Conservation (phyloP, 2,329 filamentous ascomycete genomes). For the Cladophialophora yegresii region DNA sequence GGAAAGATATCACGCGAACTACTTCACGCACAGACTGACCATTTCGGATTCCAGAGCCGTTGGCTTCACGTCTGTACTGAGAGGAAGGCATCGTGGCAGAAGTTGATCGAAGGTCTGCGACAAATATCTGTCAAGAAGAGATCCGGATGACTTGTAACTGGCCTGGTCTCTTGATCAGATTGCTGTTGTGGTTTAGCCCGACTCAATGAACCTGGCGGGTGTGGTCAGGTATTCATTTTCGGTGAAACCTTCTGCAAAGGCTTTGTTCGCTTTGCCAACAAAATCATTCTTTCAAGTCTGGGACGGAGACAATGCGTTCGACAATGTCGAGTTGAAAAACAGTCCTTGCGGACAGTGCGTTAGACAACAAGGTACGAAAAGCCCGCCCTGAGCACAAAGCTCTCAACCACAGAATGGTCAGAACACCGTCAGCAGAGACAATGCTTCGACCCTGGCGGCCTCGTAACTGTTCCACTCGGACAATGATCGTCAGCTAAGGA, state of each 20-base stretch:
- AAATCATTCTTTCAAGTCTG: neutral
- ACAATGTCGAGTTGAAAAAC: neutral
- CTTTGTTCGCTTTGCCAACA: neutral
- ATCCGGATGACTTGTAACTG: neutral
- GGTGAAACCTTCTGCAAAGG: neutral
- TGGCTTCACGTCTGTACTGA: neutral
- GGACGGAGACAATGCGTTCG: neutral
- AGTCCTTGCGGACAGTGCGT: neutral
- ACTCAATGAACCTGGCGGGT: neutral
- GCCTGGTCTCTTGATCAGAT: neutral
- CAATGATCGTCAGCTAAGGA: neutral
- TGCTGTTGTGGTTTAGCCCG: neutral
- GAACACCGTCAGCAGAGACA: neutral
- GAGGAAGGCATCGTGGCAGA: neutral
- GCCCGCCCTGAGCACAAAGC: neutral
- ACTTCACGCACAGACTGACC: neutral
- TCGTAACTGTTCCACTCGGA: neutral
- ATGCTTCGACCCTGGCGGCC: neutral
- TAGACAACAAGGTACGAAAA: neutral
- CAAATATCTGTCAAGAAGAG: neutral
- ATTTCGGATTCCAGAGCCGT: neutral
- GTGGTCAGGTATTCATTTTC: neutral
- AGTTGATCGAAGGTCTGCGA: neutral
- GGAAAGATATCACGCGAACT: neutral
- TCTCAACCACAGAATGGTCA: neutral